These are phyloP conservation scores for Ganoderma sinense DNA, from an alignment of 1,284 basidiomycete genomes.

Conservation along the genomic window DNA sequence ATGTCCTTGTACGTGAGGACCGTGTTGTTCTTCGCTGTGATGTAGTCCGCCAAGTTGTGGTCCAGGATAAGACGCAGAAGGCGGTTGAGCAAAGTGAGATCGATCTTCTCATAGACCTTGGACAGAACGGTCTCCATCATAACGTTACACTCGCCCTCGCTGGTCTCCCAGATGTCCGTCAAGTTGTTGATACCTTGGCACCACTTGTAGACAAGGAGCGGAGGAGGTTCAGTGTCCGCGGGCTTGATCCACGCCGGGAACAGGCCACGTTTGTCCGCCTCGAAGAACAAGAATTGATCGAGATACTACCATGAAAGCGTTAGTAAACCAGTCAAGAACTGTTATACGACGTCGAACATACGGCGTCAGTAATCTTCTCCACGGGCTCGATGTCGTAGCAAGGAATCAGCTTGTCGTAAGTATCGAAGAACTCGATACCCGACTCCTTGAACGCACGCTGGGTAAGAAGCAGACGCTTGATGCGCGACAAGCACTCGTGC, in stretches of 20 bases:
- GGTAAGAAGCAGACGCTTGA: constrained; percentile 94
- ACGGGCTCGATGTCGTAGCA: constrained; percentile 99
- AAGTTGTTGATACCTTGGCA: constrained; percentile 94
- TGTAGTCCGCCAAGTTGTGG: constrained; percentile 98
- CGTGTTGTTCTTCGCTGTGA: constrained; percentile 97
- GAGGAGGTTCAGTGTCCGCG: constrained; percentile 94
- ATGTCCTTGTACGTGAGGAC: constrained; percentile 94
- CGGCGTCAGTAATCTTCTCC: constrained; percentile 97
- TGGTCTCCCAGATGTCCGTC: constrained; percentile 96
- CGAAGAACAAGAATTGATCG: constrained; percentile 90
- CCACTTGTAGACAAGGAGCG: constrained; percentile 97
- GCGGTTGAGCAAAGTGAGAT: constrained; percentile 92
- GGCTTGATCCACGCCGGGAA: constrained; percentile 99
- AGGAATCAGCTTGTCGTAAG: constrained; percentile 96
- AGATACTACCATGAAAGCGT: constrained; percentile 65
- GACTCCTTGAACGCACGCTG: constrained; percentile 98
- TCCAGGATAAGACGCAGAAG: constrained; percentile 94
- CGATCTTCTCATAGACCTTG: constrained; percentile 98
- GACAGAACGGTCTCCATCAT: constrained; percentile 97
- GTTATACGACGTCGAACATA: constrained; percentile 47
- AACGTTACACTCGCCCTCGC: constrained; percentile 95
- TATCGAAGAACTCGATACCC: constrained; percentile 95
- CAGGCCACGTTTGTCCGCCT: constrained; percentile 95
- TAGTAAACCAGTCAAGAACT: neutral
- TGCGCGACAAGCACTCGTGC: constrained; percentile 93